phyloP scores from a whole-genome alignment of 495 filamentous ascomycete genomes.

The Podospora tetraspora region DNA sequence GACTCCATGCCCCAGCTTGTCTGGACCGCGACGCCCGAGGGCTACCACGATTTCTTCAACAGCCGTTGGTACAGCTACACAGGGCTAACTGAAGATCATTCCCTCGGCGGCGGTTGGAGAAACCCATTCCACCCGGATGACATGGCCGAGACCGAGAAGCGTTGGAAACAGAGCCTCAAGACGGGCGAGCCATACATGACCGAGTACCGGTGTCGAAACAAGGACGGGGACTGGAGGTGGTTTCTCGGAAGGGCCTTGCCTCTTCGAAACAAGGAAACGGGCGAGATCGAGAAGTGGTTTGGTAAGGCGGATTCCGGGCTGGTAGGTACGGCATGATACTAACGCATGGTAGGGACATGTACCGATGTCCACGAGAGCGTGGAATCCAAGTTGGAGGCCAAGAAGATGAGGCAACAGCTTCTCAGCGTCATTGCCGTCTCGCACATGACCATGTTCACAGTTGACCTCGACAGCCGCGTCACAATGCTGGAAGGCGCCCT shows the following conservation, averaged over 20 bases:
- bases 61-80: constrained; percentile 68
- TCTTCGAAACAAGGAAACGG: constrained; percentile 53
- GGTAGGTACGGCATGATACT: neutral
- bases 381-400: constrained; percentile 53
- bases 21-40: constrained; percentile 59
- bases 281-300: constrained; percentile 66
- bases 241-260: constrained; percentile 64
- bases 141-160: constrained; percentile 40
- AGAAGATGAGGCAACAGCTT: constrained; percentile 55
- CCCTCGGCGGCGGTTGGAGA: constrained; percentile 38
- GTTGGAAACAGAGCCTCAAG: constrained; percentile 53
- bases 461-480: constrained; percentile 51
- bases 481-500: constrained; percentile 59
- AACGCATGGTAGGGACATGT: constrained; percentile 40
- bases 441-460: constrained; percentile 61
- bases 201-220: constrained; percentile 61
- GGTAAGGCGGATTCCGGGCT: constrained; percentile 33
- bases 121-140: constrained; percentile 53
- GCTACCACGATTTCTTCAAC: constrained; percentile 61
- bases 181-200: constrained; percentile 61
- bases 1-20: constrained; percentile 65
- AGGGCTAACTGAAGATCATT: constrained; percentile 52
- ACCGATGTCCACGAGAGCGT: constrained; percentile 64
- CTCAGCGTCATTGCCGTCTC: constrained; percentile 63
- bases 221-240: constrained; percentile 63